Percentiles rank a stretch among this genome's conserved stretches.
These are phyloP conservation scores for Auxenochlorella protothecoides DNA, from an alignment of 139 green algal genomes.

Conservation along the genomic window DNA sequence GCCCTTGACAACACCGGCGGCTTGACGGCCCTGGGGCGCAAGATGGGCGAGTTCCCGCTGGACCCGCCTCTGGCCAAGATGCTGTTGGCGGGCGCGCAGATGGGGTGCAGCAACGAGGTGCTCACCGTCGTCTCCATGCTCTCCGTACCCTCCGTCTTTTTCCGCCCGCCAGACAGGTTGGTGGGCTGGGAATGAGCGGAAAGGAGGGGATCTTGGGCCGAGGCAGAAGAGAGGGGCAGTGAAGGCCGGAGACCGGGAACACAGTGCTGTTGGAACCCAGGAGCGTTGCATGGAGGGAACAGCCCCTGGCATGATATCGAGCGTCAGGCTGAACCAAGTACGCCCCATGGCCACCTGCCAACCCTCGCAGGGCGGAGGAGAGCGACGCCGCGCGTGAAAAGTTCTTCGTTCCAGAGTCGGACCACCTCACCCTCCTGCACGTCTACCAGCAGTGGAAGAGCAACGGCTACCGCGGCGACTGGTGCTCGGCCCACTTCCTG, in stretches of 20 bases:
- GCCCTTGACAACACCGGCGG: constrained; percentile 73
- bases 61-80: constrained; percentile 92
- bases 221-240: too few species aligned
- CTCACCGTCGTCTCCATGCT: constrained; percentile 90
- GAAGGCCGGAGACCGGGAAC: too few species aligned
- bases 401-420: constrained; percentile 96
- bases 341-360: too few species aligned
- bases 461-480: constrained; percentile 79
- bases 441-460: constrained; percentile 98
- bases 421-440: constrained; percentile 98
- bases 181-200: too few species aligned
- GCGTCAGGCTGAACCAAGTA: too few species aligned
- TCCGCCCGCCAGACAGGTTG: constrained; percentile 57
- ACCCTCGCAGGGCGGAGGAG: constrained; percentile 69
- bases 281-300: too few species aligned
- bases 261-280: too few species aligned
- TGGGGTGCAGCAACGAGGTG: constrained; percentile 63
- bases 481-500: constrained; percentile 91
- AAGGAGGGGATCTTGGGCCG: too few species aligned
- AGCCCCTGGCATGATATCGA: too few species aligned
- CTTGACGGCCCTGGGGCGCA: constrained; percentile 44
- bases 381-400: constrained; percentile 92
- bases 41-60: constrained; percentile 98
- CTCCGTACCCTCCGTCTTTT: constrained; percentile 87
- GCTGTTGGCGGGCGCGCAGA: constrained; percentile 69